Evolutionary conservation across 768 basidiomycete genomes (phyloP), one percentile per base, ranked within the genome.

Genomic region (Boletus huronensis): DNA sequence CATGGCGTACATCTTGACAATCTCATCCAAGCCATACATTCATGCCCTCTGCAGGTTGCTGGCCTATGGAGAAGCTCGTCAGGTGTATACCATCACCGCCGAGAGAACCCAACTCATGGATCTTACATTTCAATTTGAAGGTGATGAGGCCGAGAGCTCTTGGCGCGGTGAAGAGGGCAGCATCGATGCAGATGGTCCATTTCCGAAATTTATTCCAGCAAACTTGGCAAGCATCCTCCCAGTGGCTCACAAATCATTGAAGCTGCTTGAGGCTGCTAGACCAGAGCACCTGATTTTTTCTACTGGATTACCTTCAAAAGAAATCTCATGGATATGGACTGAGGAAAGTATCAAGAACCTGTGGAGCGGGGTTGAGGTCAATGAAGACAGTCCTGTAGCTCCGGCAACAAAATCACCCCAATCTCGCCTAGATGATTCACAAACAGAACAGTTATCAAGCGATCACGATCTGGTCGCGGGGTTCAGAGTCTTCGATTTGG

Each of bases 191-290:
- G 74, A 74, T 36, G 71, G 74, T 4, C 66, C 70, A 7, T 85
- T 83, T 59, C 90, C 91, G 0, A 68, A 69, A 5, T 93, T 93
- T 68, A 80, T 93, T 54, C 78, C 81, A 4, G 58, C 60, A 6
- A 73, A 73, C 13, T 67, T 87, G 28, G 70, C 79, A 7, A 73
- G 78, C 42, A 74, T 81, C 7, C 70, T 93, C 4, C 78, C 82
- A 13, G 79, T 81, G 4, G 89, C 89, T 1, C 82, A 81, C 56
- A 85, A 81, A 60, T 92, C 91, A 0, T 69, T 93, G 10, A 75
- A 79, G 28, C 70, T 93, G 4, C 75, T 93, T 0, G 76, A 76
- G 45, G 78, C 77, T 10, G 88, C 90, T 3, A 74, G 82, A 53
- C 84, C 88, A 0, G 78, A 82, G 44, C 87, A 90, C 62, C 76